phyloP scores from a whole-genome alignment of 495 filamentous ascomycete species.

The Cryomyces minteri region DNA sequence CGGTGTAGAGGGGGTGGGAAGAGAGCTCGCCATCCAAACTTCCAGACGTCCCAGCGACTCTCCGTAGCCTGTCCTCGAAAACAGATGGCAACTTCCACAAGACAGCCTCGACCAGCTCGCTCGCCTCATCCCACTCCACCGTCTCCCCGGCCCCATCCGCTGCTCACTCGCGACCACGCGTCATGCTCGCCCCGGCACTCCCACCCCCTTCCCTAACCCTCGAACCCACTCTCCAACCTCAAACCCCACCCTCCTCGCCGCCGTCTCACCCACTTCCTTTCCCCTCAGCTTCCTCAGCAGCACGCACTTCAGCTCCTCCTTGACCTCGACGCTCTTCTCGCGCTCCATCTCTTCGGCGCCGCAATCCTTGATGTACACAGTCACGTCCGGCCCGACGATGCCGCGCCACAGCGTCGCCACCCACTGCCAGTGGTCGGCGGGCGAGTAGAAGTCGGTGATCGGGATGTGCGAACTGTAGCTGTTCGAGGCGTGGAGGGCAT shows the following conservation, averaged over 20 bases:
- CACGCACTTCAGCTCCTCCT: slow-evolving; percentile 34
- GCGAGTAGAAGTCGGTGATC: slow-evolving; percentile 58
- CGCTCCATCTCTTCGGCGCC: slow-evolving; percentile 12
- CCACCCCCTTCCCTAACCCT: slow-evolving; percentile 3
- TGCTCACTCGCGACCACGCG: neutral
- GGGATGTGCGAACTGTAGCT: slow-evolving; percentile 50
- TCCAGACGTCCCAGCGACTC: too few species aligned
- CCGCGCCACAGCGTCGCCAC: slow-evolving; percentile 88
- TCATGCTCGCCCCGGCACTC: neutral
- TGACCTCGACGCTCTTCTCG: slow-evolving; percentile 35
- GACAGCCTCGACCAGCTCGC: neutral
- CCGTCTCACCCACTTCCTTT: slow-evolving; percentile 32
- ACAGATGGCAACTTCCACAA: neutral
- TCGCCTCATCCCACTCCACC: too few species aligned
- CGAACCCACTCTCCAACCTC: slow-evolving; percentile 71
- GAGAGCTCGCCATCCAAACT: too few species aligned
- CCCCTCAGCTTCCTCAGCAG: slow-evolving; percentile 33
- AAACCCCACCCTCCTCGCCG: slow-evolving; percentile 54
- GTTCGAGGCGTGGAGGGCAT: slow-evolving; percentile 60
- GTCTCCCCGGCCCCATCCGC: neutral
- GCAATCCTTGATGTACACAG: slow-evolving; percentile 40
- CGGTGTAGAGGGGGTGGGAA: too few species aligned
- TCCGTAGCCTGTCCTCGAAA: too few species aligned
- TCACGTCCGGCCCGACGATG: slow-evolving; percentile 71
- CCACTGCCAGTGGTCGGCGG: slow-evolving; percentile 95